phyloP scores from a whole-genome alignment of 2,329 filamentous ascomycete species.

The Exophiala sp. region DNA sequence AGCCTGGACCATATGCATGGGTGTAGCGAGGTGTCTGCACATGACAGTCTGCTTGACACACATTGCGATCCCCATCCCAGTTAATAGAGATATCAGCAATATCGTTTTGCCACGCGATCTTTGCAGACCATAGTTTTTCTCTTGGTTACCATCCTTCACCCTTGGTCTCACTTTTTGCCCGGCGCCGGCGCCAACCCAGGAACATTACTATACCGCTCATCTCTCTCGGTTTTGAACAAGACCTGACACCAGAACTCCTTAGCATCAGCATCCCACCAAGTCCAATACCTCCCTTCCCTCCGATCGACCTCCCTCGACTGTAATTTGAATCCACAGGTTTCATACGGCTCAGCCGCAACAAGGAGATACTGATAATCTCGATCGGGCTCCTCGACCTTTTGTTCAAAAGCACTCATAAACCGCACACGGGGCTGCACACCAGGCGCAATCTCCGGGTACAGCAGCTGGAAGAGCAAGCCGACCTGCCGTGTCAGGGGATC shows the following conservation, averaged over 20 bases:
- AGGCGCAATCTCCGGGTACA: constrained; percentile 82
- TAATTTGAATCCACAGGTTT: constrained; percentile 94
- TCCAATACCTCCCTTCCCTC: constrained; percentile 80
- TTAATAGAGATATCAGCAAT: no score
- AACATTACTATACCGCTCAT: constrained; percentile 73
- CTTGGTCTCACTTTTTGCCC: constrained; percentile 11
- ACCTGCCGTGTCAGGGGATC: constrained; percentile 84
- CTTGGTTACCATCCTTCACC: neutral
- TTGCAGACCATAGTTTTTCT: neutral
- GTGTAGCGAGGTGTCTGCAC: no score
- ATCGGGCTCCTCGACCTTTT: constrained; percentile 90
- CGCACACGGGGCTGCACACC: constrained; percentile 75
- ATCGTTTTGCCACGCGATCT: neutral
- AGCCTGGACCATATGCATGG: no score
- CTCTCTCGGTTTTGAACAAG: constrained; percentile 96
- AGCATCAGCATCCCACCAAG: constrained; percentile 89
- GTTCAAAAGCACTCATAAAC: constrained; percentile 97
- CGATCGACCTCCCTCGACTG: constrained; percentile 90
- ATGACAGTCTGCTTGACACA: no score
- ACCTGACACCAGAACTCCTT: constrained; percentile 98
- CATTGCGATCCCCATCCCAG: neutral
- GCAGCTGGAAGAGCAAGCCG: constrained; percentile 89
- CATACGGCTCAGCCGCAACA: constrained; percentile 93
- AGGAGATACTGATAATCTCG: constrained; percentile 92
- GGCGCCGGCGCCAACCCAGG: constrained; percentile 53